phyloP scores from a whole-genome alignment of 768 basidiomycete genomes.

The Sarcodon sp. region DNA sequence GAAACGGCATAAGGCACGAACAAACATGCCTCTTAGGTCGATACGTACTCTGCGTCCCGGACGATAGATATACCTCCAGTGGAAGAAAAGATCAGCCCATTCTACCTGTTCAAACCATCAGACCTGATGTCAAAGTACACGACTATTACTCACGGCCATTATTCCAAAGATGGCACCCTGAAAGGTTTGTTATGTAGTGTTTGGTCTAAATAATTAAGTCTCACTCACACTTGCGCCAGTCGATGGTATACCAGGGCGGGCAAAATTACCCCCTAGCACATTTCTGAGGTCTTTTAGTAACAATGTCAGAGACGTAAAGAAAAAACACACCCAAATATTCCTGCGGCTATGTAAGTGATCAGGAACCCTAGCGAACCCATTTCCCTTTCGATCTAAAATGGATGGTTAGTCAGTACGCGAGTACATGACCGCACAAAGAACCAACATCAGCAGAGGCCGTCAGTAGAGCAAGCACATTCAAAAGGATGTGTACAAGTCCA shows the following conservation, averaged over 20 bases:
- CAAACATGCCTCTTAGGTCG: neutral
- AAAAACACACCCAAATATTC: conserved; percentile 73
- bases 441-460: conserved; percentile 65
- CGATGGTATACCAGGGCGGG: conserved; percentile 77
- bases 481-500: conserved; percentile 81
- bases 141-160: conserved; percentile 39
- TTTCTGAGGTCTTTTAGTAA: conserved; percentile 31
- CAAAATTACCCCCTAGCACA: conserved; percentile 87
- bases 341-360: conserved; percentile 79
- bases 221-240: conserved; percentile 56
- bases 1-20: neutral
- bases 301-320: conserved; percentile 2
- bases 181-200: too few species aligned
- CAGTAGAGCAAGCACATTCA: conserved; percentile 87
- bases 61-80: conserved; percentile 82
- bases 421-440: conserved; percentile 4
- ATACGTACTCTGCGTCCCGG: conserved; percentile 61
- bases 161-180: conserved; percentile 83
- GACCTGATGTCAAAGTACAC: neutral
- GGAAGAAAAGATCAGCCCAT: conserved; percentile 84
- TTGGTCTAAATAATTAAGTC: too few species aligned
- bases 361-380: conserved; percentile 85
- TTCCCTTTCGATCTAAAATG: conserved; percentile 65
- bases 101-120: conserved; percentile 31
- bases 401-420: neutral